These are phyloP conservation scores for Solanum okadae DNA, from an alignment of 257 asterid genomes.

Conservation along the genomic window DNA sequence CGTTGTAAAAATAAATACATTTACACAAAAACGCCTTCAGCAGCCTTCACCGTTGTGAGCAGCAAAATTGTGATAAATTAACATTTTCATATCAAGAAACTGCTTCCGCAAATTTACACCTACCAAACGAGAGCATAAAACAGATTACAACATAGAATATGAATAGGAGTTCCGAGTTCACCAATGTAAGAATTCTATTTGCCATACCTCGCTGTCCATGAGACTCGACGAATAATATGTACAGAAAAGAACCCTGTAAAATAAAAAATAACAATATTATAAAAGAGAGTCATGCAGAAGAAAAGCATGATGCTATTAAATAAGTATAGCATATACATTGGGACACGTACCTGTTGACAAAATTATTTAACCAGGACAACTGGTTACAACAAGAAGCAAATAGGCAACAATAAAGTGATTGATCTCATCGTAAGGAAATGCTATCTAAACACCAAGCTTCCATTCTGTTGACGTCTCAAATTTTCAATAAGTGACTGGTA, in stretches of 20 bases:
- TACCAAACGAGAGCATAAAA: slow-evolving; percentile 8
- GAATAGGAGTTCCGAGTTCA: neutral
- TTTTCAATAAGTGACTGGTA: slow-evolving; percentile 72
- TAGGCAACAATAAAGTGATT: neutral
- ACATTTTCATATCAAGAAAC: slow-evolving; percentile 7
- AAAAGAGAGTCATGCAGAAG: neutral
- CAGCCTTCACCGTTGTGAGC: neutral
- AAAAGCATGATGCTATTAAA: neutral
- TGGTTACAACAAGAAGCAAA: slow-evolving; percentile 17
- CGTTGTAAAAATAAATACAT: neutral
- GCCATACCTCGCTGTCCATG: slow-evolving; percentile 38
- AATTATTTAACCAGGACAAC: slow-evolving; percentile 14
- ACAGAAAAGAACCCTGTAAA: slow-evolving; percentile 56
- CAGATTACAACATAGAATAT: neutral
- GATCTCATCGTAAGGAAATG: slow-evolving; percentile 6
- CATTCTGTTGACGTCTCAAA: slow-evolving; percentile 76
- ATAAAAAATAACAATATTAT: neutral
- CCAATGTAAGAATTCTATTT: neutral
- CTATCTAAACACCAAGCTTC: slow-evolving; percentile 79
- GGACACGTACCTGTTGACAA: slow-evolving; percentile 24
- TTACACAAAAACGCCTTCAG: neutral
- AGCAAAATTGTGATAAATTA: slow-evolving; percentile 10
- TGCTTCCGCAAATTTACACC: slow-evolving; percentile 45
- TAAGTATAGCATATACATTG: neutral
- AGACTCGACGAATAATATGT: slow-evolving; percentile 34